These are phyloP conservation scores for Pythium graminicola DNA, from an alignment of 352 stramenopile species.

Conservation along the genomic window DNA sequence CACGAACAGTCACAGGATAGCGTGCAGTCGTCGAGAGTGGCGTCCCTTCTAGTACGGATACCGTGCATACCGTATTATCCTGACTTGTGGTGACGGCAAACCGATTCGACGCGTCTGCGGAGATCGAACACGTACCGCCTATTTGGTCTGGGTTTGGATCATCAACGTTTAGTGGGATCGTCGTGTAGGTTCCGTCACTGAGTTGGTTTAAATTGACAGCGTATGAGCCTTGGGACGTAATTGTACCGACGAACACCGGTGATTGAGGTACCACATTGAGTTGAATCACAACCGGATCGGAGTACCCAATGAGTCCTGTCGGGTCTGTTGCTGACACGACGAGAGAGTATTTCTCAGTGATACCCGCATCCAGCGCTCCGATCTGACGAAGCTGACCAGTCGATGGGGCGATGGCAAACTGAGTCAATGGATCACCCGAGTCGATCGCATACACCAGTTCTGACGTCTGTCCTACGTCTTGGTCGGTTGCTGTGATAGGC, in stretches of 20 bases:
- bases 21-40: conserved; percentile 14
- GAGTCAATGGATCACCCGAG: conserved; percentile 35
- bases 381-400: conserved; percentile 30
- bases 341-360: conserved; percentile 31
- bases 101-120: conserved; percentile 14
- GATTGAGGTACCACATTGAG: conserved; percentile 36
- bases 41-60: conserved; percentile 14
- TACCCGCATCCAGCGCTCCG: conserved; percentile 30
- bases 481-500: conserved; percentile 32
- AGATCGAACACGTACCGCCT: conserved; percentile 39
- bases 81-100: conserved; percentile 29
- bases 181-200: conserved; percentile 36
- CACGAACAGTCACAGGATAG: conserved; percentile 22
- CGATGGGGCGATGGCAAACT: conserved; percentile 35
- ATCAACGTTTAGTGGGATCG: conserved; percentile 31
- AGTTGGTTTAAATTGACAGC: conserved; percentile 42
- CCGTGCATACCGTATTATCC: conserved; percentile 21
- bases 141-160: conserved; percentile 41
- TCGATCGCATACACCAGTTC: conserved; percentile 38
- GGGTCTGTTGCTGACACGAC: conserved; percentile 38
- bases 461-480: conserved; percentile 39
- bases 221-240: conserved; percentile 25
- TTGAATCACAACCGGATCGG: conserved; percentile 31
- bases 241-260: conserved; percentile 41
- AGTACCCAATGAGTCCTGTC: conserved; percentile 32